Base-by-base conservation (phyloP, 305 asterid species). In the Fraxinus xanthoxyloides region DNA sequence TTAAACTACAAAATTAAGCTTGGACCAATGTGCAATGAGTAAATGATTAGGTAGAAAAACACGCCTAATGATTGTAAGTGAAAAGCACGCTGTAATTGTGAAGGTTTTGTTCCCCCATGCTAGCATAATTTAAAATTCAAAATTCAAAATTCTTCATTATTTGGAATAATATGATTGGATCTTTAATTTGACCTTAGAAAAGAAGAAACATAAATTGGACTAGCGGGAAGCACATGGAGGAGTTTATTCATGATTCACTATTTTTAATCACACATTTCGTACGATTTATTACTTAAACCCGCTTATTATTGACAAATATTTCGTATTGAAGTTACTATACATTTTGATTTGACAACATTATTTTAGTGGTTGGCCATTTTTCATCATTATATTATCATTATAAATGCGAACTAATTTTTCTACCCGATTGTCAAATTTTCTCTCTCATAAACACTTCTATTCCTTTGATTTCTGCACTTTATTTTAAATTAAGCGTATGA, bases 201-300 rank as follows among this genome's bases (percentile, higher is more conserved):
- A 24, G 67, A 7, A 56, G 3, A 26, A 43, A 4, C 26, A 3
- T 0, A 43, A 81, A 72, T 77, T 38, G 43, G 31, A 31, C 74
- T 51, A 79, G 84, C 80, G 86, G 86, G 83, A 78, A 63, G 89
- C 89, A 87, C 89, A 84, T 84, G 87, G 83, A 80, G 74, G 85
- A 76, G 86, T 84, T 87, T 87, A 82, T 78, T 80, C 80, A 34
- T 32, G 76, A 80, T 82, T 73, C 84, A 80, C 40, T 72, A 54
- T n/a, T 54, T 54, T 54, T 54, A 54, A 3, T 1, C 3, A 54
- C 23, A 54, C 63, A n/a, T 54, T 54, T 10, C n/a, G 7, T 4
- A 48, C 7, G 21, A 48, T 19, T 1, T 48, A 4, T 51, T 4
- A 51, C 61, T 51, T 17, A 17, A 51, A 51, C n/a, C 23, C 0